phyloP scores from a whole-genome alignment of 1,139 yeast genomes.

The Debaryomyces sp. region DNA sequence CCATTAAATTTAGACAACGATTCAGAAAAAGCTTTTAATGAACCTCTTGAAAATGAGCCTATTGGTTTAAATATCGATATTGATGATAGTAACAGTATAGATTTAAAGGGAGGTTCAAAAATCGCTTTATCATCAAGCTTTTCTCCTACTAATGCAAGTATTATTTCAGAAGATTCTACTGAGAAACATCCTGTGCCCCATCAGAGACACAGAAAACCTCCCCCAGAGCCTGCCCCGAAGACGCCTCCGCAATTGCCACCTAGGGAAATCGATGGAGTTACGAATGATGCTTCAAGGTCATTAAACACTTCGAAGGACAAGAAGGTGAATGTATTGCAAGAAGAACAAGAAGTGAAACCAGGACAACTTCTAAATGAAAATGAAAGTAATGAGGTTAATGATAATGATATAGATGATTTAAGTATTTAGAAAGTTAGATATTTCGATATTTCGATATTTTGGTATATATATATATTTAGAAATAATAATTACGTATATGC shows the following conservation, averaged over 20 bases:
- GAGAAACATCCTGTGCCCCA: not conserved
- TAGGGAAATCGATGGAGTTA: not conserved
- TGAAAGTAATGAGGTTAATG: not conserved
- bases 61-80: not conserved
- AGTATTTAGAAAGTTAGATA: not conserved
- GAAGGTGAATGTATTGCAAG: not conserved
- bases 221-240: constrained; percentile 1
- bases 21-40: not conserved
- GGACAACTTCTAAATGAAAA: not conserved
- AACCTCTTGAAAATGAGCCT: not conserved
- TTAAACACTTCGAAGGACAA: not conserved
- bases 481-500: constrained; percentile 47
- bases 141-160: constrained; percentile 1
- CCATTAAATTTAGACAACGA: constrained; percentile 4
- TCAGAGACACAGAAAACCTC: constrained; percentile 8
- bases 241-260: constrained; percentile 7
- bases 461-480: not conserved
- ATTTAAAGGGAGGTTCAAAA: not conserved
- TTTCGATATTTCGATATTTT: not conserved
- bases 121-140: not conserved
- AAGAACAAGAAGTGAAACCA: not conserved
- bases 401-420: not conserved
- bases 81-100: not conserved
- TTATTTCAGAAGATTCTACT: not conserved
- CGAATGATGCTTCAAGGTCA: not conserved